Base-by-base conservation (phyloP, 176 grass and related monocot genomes). In the Rhipidocladum racemiflorum region DNA sequence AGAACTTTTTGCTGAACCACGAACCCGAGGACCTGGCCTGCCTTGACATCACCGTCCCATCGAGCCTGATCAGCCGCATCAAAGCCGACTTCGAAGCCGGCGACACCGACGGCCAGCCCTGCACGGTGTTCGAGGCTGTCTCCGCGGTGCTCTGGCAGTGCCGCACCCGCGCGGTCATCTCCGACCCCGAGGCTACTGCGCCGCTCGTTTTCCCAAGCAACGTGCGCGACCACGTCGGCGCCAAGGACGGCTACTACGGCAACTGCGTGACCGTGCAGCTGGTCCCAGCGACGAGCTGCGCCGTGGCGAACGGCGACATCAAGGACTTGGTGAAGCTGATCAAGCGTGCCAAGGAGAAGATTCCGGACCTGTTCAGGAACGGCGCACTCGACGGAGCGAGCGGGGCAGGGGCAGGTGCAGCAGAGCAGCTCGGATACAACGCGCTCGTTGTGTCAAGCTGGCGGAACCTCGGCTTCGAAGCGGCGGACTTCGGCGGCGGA, bases 51-150 rank as follows among this genome's bases (percentile, higher is more conserved):
- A 65, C 76, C 25, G 27, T 86, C 35, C 68, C 76, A 0, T 34
- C 15, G 2, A 27, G 21, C 34, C 1, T 79, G 66, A 62, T 85
- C 84, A 0, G 24, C 44, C 55, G 75, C 75, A 25, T 85, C 66
- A 72, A 50, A 54, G 30, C 28, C 21, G 65, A 78, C 40, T 46
- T 67, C 27, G 36, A 51, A 23, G 32, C 32, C 72, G 72, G 51
- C 72, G 32, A 75, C 51, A 4, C 42, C 5, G 30, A 50, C 2
- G 77, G 63, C 10, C 27, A 62, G 40, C 30, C 64, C 32, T 88
- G 70, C 89, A 75, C 80, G 6, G 36, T 24, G 59, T 84, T 84
- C 76, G 85, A 87, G 61, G 89, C 65, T 21, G 56, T 81, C 1
- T n/a, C 62, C 3, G 85, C 80, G 0, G 57, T 74, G 9, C 30